Conservation (phyloP, 345 rosid species). For the Citrus mangshanensis region DNA sequence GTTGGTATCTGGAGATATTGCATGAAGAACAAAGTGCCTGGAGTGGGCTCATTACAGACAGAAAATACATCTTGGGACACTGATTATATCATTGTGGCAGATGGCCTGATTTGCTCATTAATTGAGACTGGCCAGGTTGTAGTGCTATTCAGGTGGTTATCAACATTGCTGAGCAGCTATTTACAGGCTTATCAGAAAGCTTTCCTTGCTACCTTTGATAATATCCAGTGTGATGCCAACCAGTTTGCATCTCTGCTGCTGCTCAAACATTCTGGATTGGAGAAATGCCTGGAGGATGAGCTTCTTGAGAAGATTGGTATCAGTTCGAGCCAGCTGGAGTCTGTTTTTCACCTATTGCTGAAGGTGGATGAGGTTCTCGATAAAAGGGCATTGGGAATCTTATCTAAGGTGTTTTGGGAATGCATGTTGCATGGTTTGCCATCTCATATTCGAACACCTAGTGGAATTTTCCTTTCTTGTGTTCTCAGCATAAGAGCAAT, state of each 20-base stretch:
- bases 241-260: slow-evolving; percentile 59
- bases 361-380: slow-evolving; percentile 57
- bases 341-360: slow-evolving; percentile 44
- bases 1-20: slow-evolving; percentile 55
- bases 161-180: slow-evolving; percentile 58
- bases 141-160: slow-evolving; percentile 49
- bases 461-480: slow-evolving; percentile 76
- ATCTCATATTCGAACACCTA: slow-evolving; percentile 48
- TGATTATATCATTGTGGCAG: slow-evolving; percentile 49
- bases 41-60: slow-evolving; percentile 38
- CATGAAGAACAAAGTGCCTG: slow-evolving; percentile 45
- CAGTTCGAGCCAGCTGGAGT: slow-evolving; percentile 50
- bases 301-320: slow-evolving; percentile 57
- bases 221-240: slow-evolving; percentile 36
- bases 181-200: slow-evolving; percentile 61
- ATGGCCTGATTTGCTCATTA: slow-evolving; percentile 48
- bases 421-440: slow-evolving; percentile 90
- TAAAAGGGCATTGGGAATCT: slow-evolving; percentile 56
- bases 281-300: slow-evolving; percentile 61
- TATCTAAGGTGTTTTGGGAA: slow-evolving; percentile 69
- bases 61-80: slow-evolving; percentile 47
- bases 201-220: slow-evolving; percentile 58
- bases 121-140: slow-evolving; percentile 49
- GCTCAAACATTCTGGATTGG: slow-evolving; percentile 71
- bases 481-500: slow-evolving; percentile 63